Base-by-base conservation (phyloP, 2,329 filamentous ascomycete genomes). In the Tricladium varicosporioides region DNA sequence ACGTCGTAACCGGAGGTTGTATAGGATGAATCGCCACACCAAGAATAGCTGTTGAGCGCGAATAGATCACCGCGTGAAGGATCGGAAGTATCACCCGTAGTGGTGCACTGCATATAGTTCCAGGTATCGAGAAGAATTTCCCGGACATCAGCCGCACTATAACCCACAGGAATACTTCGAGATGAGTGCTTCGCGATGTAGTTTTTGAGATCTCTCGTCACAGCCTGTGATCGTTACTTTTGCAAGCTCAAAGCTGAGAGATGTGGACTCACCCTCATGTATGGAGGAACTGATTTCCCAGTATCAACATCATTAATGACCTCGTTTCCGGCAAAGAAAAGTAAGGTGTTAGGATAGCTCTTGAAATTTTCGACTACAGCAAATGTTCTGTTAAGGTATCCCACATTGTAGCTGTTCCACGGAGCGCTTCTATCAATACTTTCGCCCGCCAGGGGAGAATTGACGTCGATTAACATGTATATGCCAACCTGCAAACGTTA, bases 121-220 rank as follows among this genome's bases (percentile, higher is more conserved):
- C 81, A 92, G 54, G 83, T 87, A 67, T 92, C 89, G 69, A 86
- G 78, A 19, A 92, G 81, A 45, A 90, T 83, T 1, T 81, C 75
- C 59, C 89, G 86, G 45, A 93, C 89, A 70, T 92, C 89, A 49
- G 89, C 89, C 58, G 89, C 89, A 5, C 88, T 91, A 79, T 92
- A 92, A 46, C 89, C 89, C 57, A 92, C 87, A 18, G 89, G 88
- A 63, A 92, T 88, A 59, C 75, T 65, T 65, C 89, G 87, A 69
- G 84, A 79, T 59, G 82, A 76, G 69, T 88, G 83, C 69, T 85
- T 86, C 74, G 85, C 83, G 75, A 92, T 86, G 78, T 92, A 92
- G 71, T 86, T 87, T 79, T 90, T 91, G 71, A 92, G 79, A 73
- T 92, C 89, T 68, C 89, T 86, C 48, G 87, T 91, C 61, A 91